These are phyloP conservation scores for Neurospora tetraspora DNA, from an alignment of 495 filamentous ascomycete species.

Conservation along the genomic window DNA sequence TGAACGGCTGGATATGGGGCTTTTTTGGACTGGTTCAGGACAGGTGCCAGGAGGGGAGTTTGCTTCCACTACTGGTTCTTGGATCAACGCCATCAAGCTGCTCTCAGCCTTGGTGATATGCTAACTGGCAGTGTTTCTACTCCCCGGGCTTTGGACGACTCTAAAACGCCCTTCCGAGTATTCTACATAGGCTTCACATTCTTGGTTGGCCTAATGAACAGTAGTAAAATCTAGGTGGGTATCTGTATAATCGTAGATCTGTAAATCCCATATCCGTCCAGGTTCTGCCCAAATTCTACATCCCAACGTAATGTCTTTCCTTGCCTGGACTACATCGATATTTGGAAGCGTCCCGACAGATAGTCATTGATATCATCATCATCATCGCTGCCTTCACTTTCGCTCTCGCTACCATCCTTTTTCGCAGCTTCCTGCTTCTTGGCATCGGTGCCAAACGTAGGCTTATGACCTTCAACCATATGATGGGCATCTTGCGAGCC, in stretches of 20 bases:
- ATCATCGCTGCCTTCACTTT: conserved; percentile 1
- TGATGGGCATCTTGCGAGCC: conserved; percentile 25
- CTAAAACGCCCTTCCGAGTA: background rate
- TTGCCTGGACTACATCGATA: background rate
- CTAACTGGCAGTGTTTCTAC: background rate
- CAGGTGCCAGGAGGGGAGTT: background rate
- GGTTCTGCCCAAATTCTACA: background rate
- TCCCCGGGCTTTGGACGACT: background rate
- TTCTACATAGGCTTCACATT: background rate
- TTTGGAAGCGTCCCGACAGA: background rate
- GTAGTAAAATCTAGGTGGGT: background rate
- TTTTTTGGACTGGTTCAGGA: background rate
- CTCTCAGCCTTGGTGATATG: background rate
- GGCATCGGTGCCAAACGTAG: conserved; percentile 18
- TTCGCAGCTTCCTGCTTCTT: conserved; percentile 2
- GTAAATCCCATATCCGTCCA: background rate
- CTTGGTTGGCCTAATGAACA: background rate
- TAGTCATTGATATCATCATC: conserved; percentile 9
- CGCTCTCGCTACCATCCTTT: background rate
- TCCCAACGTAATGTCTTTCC: background rate
- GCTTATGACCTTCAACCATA: conserved; percentile 39
- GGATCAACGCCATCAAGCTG: background rate
- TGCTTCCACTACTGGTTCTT: background rate
- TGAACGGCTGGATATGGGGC: background rate
- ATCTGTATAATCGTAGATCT: background rate